Evolutionary conservation across 441 rosid species (phyloP).

Genomic region (Capsella rubella): DNA sequence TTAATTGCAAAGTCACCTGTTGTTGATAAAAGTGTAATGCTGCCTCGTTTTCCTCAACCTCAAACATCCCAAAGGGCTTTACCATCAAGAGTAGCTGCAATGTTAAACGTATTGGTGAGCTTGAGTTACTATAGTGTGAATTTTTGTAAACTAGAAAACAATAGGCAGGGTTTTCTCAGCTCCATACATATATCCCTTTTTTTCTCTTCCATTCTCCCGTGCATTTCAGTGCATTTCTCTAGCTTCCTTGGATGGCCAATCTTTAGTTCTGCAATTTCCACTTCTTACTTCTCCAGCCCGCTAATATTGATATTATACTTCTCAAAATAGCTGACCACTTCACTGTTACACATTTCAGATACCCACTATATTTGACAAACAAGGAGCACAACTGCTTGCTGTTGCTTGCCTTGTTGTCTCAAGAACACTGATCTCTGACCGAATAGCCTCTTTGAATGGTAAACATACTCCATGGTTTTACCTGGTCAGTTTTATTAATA

Average conservation of each 20-base stretch:
- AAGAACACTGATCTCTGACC: constrained; percentile 95
- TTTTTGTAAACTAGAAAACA: not conserved
- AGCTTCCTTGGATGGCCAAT: constrained; percentile 24
- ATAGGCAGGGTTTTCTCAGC: not conserved
- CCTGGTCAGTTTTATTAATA: constrained; percentile 19
- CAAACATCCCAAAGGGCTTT: constrained; percentile 66
- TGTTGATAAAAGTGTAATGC: constrained; percentile 49
- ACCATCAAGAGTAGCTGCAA: constrained; percentile 87
- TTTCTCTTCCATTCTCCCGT: constrained; percentile 18
- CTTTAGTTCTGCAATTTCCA: constrained; percentile 18
- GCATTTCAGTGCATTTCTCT: constrained; percentile 13
- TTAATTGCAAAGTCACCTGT: constrained; percentile 70
- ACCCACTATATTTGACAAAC: constrained; percentile 88
- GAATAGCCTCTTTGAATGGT: constrained; percentile 98
- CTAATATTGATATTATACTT: constrained; percentile 19
- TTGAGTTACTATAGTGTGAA: constrained; percentile 20
- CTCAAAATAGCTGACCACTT: constrained; percentile 27
- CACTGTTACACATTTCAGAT: constrained; percentile 62
- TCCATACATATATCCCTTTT: constrained; percentile 4
- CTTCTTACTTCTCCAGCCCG: not conserved
- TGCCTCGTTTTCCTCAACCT: constrained; percentile 83
- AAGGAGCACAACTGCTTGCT: constrained; percentile 90
- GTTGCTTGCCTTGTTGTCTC: constrained; percentile 91
- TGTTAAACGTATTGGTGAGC: constrained; percentile 89
- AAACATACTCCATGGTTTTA: constrained; percentile 29